Conservation (phyloP, 441 rosid genomes). For the Pelargonium fulgidum region DNA sequence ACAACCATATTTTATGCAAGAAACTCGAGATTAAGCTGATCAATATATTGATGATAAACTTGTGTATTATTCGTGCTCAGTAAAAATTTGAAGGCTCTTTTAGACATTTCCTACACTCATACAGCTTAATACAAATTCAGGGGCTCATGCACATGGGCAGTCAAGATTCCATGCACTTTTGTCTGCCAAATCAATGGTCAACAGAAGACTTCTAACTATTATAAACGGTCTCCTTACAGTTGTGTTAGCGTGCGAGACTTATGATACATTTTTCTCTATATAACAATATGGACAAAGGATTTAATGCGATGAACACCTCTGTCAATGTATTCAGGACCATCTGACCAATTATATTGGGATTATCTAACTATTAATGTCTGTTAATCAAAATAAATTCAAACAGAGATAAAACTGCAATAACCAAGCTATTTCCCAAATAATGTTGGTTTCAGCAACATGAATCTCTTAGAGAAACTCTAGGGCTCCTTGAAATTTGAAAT, state of each 20-base stretch:
- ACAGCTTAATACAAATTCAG: not conserved
- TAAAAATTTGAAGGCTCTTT: not conserved
- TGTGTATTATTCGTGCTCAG: not conserved
- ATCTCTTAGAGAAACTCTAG: too few species aligned
- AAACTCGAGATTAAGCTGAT: conserved; percentile 8
- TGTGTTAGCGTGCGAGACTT: not conserved
- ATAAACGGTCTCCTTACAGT: not conserved
- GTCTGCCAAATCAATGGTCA: not conserved
- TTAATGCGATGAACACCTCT: not conserved
- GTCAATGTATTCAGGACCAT: not conserved
- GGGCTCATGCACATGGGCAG: not conserved
- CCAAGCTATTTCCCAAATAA: too few species aligned
- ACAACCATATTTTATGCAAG: conserved; percentile 12
- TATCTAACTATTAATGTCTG: not conserved
- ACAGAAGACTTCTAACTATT: not conserved
- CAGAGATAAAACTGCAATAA: too few species aligned
- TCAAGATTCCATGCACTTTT: not conserved
- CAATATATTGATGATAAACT: not conserved
- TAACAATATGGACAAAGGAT: not conserved
- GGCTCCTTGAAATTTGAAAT: too few species aligned
- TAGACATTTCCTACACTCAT: not conserved
- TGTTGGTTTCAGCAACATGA: too few species aligned
- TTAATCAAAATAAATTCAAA: not conserved
- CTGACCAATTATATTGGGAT: not conserved
- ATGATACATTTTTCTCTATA: not conserved